Evolutionary conservation across 768 basidiomycete genomes (phyloP).

Genomic region (Termitomyces sp.): DNA sequence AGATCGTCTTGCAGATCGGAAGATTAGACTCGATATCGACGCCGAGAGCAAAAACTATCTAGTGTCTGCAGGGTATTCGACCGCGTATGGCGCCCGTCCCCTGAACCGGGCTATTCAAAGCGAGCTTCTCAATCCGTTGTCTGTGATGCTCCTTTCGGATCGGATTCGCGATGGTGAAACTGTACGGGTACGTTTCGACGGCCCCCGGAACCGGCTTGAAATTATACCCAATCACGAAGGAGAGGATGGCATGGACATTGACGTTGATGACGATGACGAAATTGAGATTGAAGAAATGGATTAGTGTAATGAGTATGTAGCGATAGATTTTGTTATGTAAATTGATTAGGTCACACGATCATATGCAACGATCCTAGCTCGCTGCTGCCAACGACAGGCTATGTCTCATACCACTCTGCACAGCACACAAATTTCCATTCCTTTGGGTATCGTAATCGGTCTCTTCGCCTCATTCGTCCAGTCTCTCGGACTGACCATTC

Average conservation of each 20-base stretch:
- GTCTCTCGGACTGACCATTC: conserved; percentile 85
- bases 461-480: conserved; percentile 86
- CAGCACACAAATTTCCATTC: conserved; percentile 35
- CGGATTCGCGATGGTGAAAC: conserved; percentile 77
- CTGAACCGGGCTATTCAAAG: conserved; percentile 88
- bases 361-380: neutral
- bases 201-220: conserved; percentile 69
- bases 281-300: conserved; percentile 69
- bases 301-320: too few relatives aligned
- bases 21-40: conserved; percentile 77
- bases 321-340: too few relatives aligned
- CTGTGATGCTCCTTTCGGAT: conserved; percentile 78
- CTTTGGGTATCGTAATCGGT: conserved; percentile 52
- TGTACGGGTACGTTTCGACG: conserved; percentile 72
- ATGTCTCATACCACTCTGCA: conserved; percentile 8
- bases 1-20: conserved; percentile 69
- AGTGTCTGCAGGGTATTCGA: conserved; percentile 69
- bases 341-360: neutral
- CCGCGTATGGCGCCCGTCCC: conserved; percentile 87
- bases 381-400: neutral
- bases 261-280: conserved; percentile 46
- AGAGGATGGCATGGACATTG: conserved; percentile 58
- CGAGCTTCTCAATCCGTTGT: conserved; percentile 89
- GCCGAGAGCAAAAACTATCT: conserved; percentile 72
- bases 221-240: conserved; percentile 83